Conservation (phyloP, 495 filamentous ascomycete species). For the Hypomontagnella monticulosa region DNA sequence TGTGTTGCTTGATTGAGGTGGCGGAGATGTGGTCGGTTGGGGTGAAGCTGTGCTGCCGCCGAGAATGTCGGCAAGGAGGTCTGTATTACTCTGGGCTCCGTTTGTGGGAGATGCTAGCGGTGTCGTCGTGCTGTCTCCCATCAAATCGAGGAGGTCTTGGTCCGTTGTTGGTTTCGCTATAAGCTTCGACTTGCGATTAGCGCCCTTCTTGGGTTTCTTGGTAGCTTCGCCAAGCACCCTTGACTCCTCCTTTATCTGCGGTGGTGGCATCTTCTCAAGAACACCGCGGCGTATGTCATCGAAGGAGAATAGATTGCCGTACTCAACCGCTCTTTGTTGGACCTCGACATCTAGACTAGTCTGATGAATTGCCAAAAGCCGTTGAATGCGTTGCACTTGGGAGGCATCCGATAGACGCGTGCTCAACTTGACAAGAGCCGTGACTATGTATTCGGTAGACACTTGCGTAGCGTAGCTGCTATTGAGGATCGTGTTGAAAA, state of each 20-base stretch:
- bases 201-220: constrained; percentile 80
- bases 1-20: constrained; percentile 65
- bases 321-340: constrained; percentile 94
- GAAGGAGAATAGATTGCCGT: constrained; percentile 88
- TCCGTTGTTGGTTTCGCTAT: constrained; percentile 77
- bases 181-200: constrained; percentile 78
- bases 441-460: constrained; percentile 94
- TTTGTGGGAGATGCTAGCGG: constrained; percentile 63
- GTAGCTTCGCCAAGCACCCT: constrained; percentile 86
- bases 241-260: constrained; percentile 94
- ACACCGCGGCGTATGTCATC: constrained; percentile 90
- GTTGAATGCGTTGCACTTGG: constrained; percentile 84
- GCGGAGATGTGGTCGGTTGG: constrained; percentile 63
- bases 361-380: constrained; percentile 77
- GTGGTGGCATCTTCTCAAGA: constrained; percentile 95
- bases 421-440: constrained; percentile 93
- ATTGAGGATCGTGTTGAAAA: constrained; percentile 90
- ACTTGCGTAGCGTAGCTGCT: constrained; percentile 91
- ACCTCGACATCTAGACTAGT: constrained; percentile 92
- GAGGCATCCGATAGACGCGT: constrained; percentile 83
- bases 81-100: constrained; percentile 80
- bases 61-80: constrained; percentile 89
- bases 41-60: constrained; percentile 66
- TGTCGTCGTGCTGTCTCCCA: constrained; percentile 74
- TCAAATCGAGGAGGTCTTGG: constrained; percentile 91